Evolutionary conservation across 352 stramenopile genomes (phyloP), one percentile per base, ranked within the genome.

Genomic region (Phytophthora pisi): DNA sequence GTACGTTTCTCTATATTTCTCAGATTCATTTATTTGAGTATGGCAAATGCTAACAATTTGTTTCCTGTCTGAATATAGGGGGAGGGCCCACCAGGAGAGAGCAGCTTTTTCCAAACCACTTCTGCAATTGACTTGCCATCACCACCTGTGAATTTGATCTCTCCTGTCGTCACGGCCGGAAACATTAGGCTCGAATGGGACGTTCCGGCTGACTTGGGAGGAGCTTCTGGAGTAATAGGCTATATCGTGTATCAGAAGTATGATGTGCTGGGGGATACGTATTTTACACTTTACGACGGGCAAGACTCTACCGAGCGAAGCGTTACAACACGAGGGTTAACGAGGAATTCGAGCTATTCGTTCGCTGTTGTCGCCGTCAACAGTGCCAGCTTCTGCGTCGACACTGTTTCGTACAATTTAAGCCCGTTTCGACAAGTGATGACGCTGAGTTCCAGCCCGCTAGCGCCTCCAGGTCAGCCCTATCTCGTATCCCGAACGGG

Each of bases 161-260:
- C 75, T 11, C 20, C 59, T 9, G 61, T 18, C 9, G 43, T 88
- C 42, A 89, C 85, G 0, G 80, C 75, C 13, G 82, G 82, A 5
- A 89, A 85, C 24, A 77, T 93, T 8, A 54, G 75, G 16, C 64
- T 93, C 8, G 28, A 61, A 50, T 93, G 85, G 85, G 78, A 84
- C 23, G 15, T 47, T 3, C 82, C 82, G 1, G 13, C 70, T 16
- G 81, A 93, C 45, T 74, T 87, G 6, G 82, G 84, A 24, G 84
- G 82, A 2, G 53, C 59, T 1, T 46, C 38, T 9, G 70, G 79
- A 11, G 69, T 85, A 4, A 51, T 89, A 3, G 79, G 78, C 0
- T 90, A 93, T 51, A 75, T 75, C 13, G 68, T 91, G 2, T 89
- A 79, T 46, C 79, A 89, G 47, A 68, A 70, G 3, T 56, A 69